phyloP scores from a whole-genome alignment of 768 basidiomycete genomes.

The Hygrophoropsis aurantiaca region DNA sequence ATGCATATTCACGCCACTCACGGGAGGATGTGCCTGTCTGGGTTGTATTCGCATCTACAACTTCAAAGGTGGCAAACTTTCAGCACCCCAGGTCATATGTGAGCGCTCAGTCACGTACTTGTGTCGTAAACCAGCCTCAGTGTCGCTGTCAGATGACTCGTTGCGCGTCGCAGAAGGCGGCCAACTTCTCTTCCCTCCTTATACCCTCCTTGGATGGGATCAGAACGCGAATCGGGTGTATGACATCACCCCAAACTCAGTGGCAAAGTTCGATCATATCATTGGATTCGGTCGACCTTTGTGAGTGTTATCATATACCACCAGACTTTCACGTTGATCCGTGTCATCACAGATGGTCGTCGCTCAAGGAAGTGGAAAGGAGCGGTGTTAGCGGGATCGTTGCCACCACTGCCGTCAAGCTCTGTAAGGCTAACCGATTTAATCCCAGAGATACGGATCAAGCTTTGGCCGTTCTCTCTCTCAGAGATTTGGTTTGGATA shows the following conservation, averaged over 20 bases:
- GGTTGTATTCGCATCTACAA: constrained; percentile 5
- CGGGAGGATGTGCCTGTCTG: background rate
- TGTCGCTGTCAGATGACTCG: background rate
- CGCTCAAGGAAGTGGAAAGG: background rate
- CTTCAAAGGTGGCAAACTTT: background rate
- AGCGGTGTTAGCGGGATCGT: background rate
- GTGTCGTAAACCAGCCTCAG: no score
- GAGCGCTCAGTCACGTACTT: background rate
- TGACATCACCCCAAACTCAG: background rate
- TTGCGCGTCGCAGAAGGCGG: background rate
- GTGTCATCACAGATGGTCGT: background rate
- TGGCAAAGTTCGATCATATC: constrained; percentile 1
- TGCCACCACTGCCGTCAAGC: background rate
- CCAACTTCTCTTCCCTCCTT: constrained; percentile 1
- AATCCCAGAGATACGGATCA: background rate
- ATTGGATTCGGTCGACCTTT: background rate
- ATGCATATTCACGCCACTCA: background rate
- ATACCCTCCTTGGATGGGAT: constrained; percentile 7
- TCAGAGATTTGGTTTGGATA: constrained; percentile 7
- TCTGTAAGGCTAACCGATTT: background rate
- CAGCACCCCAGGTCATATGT: background rate
- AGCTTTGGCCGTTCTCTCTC: constrained; percentile 7
- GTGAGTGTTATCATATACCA: no score
- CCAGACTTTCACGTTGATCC: no score
- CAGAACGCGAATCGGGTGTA: constrained; percentile 1